Percentiles rank a stretch among this genome's conserved stretches.
phyloP scores from a whole-genome alignment of 2,329 filamentous ascomycete species.

The Stemphylium beticola region DNA sequence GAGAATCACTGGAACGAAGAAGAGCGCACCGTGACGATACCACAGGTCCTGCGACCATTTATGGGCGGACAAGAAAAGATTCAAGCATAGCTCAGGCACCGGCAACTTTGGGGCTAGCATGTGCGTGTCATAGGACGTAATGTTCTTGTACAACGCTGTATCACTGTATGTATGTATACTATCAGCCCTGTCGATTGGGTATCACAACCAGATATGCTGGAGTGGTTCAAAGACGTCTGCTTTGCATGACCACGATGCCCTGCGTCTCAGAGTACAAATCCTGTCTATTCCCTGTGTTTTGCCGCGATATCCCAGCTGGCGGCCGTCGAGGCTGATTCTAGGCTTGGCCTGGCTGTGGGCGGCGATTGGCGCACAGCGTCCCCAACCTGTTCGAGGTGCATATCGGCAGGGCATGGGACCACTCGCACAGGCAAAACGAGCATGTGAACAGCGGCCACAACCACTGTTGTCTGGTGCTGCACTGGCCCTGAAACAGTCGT shows the following conservation, averaged over 20 bases:
- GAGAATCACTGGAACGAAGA: constrained; percentile 88
- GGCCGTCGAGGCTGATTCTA: constrained; percentile 36
- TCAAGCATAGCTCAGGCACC: constrained; percentile 25
- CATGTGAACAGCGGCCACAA: constrained; percentile 41
- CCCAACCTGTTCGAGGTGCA: constrained; percentile 17
- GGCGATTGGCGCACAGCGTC: constrained; percentile 37
- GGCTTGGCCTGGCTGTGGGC: constrained; percentile 36
- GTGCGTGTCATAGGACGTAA: not conserved
- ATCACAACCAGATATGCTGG: not conserved
- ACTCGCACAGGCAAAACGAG: constrained; percentile 30
- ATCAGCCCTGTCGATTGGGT: constrained; percentile 9
- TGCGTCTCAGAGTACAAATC: constrained; percentile 13
- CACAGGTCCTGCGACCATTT: constrained; percentile 78
- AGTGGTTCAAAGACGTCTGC: not conserved
- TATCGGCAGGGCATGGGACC: constrained; percentile 18
- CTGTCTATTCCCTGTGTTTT: constrained; percentile 26
- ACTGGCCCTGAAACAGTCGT: constrained; percentile 37
- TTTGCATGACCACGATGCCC: constrained; percentile 15
- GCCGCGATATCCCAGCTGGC: constrained; percentile 23
- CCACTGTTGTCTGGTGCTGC: constrained; percentile 30
- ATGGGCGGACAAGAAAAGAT: constrained; percentile 67
- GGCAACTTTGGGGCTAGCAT: constrained; percentile 4
- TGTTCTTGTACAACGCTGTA: constrained; percentile 1
- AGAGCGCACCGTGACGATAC: constrained; percentile 71
- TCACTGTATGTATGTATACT: constrained; percentile 16